Percentiles rank a stretch among this genome's conserved stretches.
Conservation (phyloP, 2,329 filamentous ascomycete species). For the Drechslerella stenobrocha region DNA sequence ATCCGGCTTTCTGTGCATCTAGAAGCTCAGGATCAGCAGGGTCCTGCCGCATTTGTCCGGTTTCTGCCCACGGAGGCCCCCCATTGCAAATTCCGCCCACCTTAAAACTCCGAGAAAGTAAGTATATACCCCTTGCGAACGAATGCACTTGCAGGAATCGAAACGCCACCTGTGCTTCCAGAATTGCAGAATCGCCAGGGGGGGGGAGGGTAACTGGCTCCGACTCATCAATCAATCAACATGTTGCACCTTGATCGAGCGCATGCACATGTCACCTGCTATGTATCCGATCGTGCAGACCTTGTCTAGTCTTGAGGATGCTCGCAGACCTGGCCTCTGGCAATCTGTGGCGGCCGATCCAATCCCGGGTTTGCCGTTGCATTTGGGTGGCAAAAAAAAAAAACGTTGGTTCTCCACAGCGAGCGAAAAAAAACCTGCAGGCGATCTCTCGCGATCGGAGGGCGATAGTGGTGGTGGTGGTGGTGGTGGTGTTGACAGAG, state of each 20-base stretch:
- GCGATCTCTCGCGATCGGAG: conserved; percentile 15
- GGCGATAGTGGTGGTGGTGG: conserved; percentile 19
- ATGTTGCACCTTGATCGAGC: conserved; percentile 30
- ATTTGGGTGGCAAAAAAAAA: too few relatives aligned
- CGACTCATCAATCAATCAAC: too few relatives aligned
- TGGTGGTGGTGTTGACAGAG: too few relatives aligned
- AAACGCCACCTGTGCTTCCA: conserved; percentile 32
- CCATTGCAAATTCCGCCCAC: conserved; percentile 31
- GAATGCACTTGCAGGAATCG: conserved; percentile 11
- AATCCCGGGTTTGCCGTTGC: too few relatives aligned
- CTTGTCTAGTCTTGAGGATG: not conserved
- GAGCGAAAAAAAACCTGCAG: too few relatives aligned
- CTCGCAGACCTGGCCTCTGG: too few relatives aligned
- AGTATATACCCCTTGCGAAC: not conserved
- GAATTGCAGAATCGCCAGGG: conserved; percentile 30
- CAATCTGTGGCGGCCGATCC: too few relatives aligned
- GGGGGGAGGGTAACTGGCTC: too few relatives aligned
- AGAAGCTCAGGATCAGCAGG: conserved; percentile 28
- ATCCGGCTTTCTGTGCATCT: conserved; percentile 28
- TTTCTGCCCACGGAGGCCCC: conserved; percentile 6
- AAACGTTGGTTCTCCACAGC: too few relatives aligned
- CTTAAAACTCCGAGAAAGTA: conserved; percentile 32
- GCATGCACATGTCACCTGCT: too few relatives aligned
- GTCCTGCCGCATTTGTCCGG: conserved; percentile 12
- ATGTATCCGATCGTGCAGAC: conserved; percentile 16